Conservation (phyloP, 345 rosid genomes). For the Lagerstroemia speciosa region DNA sequence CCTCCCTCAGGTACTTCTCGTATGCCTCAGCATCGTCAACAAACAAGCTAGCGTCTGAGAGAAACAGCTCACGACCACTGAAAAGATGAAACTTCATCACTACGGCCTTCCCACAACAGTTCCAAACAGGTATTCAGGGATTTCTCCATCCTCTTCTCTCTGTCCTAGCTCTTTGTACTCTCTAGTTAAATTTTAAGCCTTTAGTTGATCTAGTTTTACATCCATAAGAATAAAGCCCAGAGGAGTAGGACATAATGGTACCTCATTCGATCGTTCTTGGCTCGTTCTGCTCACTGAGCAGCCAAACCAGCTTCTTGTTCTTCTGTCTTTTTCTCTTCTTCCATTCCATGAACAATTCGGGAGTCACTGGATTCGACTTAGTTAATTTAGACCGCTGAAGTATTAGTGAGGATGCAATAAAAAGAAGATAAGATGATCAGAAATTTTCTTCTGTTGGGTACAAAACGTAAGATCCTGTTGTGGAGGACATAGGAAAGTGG, state of each 20-base stretch:
- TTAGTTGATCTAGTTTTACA: background rate
- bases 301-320: slow-evolving; percentile 83
- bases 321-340: slow-evolving; percentile 67
- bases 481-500: background rate
- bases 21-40: slow-evolving; percentile 95
- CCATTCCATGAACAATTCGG: slow-evolving; percentile 87
- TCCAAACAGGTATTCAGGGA: background rate
- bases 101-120: slow-evolving; percentile 2
- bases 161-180: too few species aligned
- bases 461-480: background rate
- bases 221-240: background rate
- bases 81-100: slow-evolving; percentile 15
- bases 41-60: slow-evolving; percentile 77
- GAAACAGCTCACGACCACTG: slow-evolving; percentile 98
- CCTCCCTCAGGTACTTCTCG: slow-evolving; percentile 74
- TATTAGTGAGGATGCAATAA: slow-evolving; percentile 1
- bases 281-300: slow-evolving; percentile 80
- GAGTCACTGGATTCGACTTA: slow-evolving; percentile 72
- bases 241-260: slow-evolving; percentile 20
- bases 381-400: slow-evolving; percentile 67
- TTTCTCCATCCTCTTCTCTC: background rate
- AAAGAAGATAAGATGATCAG: background rate
- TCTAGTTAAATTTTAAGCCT: background rate
- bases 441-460: background rate
- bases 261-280: slow-evolving; percentile 98